Evolutionary conservation across 2,329 filamentous ascomycete genomes (phyloP), one percentile per base, ranked within the genome.

Genomic region (Colletotrichum magnum): DNA sequence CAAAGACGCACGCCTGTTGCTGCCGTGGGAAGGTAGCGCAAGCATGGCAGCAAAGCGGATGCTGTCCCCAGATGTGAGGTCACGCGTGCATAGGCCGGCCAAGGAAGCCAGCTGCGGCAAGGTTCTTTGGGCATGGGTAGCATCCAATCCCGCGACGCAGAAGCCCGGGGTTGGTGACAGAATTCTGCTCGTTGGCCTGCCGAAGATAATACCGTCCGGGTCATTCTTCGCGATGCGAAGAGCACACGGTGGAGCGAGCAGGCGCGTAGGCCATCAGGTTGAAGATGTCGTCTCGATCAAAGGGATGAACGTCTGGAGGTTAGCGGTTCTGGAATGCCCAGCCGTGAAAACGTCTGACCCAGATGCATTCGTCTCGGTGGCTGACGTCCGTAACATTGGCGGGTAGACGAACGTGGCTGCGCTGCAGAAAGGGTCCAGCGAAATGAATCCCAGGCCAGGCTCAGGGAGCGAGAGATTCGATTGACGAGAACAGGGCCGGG

Each of bases 391-490:
- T 60, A 52, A 6, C 5, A 28, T 28, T n/a, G 36, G 32, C 21
- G 28, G 28, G 28, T 9, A 32, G 28, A 32, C 28, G 50, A 59
- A 52, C 45, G 56, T 69, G 66, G 66, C 66, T 63, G 43, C 24
- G 48, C 48, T 68, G 61, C 28, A 65, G 53, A 56, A 68, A 59
- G 61, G 60, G 60, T 43, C 41, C 50, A 16, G 28, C 41, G 16
- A 54, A 53, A 32, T 9, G 28, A 43, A 43, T 43, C 39, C 39
- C 18, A 18, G 18, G 18, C 18, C 18, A 18, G 18, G 18, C 18
- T 18, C 28, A 32, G 28, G 5, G 28, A 32, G 28, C 6, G 28
- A 32, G 28, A 7, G 28, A 32, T 32, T 32, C 28, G 28, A 32
- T 54, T n/a, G 24, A 39, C 26, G 36, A 41, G 41, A 36, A 18